These are phyloP conservation scores for Babesia gibsoni DNA, from an alignment of 169 alveolate genomes.

Conservation along the genomic window DNA sequence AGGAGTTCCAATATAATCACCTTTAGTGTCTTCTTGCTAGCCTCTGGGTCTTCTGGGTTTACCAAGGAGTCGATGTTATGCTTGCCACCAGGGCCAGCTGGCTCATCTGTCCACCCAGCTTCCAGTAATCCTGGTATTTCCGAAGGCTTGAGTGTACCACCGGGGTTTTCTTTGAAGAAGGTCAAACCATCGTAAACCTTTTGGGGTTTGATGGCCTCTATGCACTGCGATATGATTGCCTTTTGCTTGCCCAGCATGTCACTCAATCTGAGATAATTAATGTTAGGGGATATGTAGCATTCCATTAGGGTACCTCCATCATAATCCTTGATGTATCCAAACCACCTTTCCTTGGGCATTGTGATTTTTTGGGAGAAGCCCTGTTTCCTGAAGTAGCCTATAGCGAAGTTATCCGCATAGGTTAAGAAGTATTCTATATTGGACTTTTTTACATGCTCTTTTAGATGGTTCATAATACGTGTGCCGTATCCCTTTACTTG, in stretches of 20 bases:
- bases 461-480: slow-evolving; percentile 95
- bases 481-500: slow-evolving; percentile 99
- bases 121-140: slow-evolving; percentile 91
- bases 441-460: slow-evolving; percentile 90
- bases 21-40: slow-evolving; percentile 54
- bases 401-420: slow-evolving; percentile 97
- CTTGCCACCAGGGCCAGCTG: slow-evolving; percentile 18
- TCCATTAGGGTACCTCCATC: slow-evolving; percentile 99
- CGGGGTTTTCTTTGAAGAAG: slow-evolving; percentile 61
- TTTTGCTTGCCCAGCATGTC: slow-evolving; percentile 89
- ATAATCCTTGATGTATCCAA: slow-evolving; percentile 97
- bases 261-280: slow-evolving; percentile 90
- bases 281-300: slow-evolving; percentile 89
- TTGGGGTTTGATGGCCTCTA: slow-evolving; percentile 80
- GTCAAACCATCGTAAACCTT: slow-evolving; percentile 81
- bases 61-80: slow-evolving; percentile 1
- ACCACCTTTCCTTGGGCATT: slow-evolving; percentile 95
- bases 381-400: slow-evolving; percentile 95
- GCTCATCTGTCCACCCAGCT: slow-evolving; percentile 88
- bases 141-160: slow-evolving; percentile 62
- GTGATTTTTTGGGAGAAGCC: slow-evolving; percentile 94
- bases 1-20: slow-evolving; percentile 80
- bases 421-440: slow-evolving; percentile 94
- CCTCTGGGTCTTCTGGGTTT: slow-evolving; percentile 11
- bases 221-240: slow-evolving; percentile 79